Evolutionary conservation across 2,329 filamentous ascomycete genomes (phyloP), one percentile per base, ranked within the genome.

Genomic region (Colletotrichum lentis): DNA sequence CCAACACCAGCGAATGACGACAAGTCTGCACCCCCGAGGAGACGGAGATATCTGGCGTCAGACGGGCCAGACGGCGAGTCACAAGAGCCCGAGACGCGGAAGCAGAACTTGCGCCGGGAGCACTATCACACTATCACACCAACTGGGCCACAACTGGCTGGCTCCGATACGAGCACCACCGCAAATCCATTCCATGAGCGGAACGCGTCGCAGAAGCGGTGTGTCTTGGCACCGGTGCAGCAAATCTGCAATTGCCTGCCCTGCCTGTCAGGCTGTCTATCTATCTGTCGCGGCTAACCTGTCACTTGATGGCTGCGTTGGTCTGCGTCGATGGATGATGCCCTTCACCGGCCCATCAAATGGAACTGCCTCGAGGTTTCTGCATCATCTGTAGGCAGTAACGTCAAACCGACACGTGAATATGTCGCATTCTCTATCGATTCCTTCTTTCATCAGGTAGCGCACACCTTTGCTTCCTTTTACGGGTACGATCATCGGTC

Each of bases 111-210:
- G 35, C 57, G 50, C 31, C n/a, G 3, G 49, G 55, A 7, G 27
- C 1, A n/a, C n/a, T n/a, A n/a, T n/a, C n/a, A 31, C 27, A 31
- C 7, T 8, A 31, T 31, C 27, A 31, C 43, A 47, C 54, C 20
- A 49, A 27, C 27, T n/a, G 59, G 46, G n/a, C 47, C 64, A 55
- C 52, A 20, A 31, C 27, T 31, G 27, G 27, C 22, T 31, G 49
- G 37, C 16, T 37, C 50, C 22, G 41, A 66, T 61, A 69, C 66
- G 66, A 69, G 66, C 20, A 58, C 44, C 37, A n/a, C 62, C 50
- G 62, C 50, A 46, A 66, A 69, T 69, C 66, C 55, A 65, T 69
- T 61, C 66, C 66, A 35, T 27, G 62, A 69, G 43, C 56, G 56
- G 66, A 53, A 61, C 37, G 20, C 43, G 27, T 66, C 62, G 62